These are phyloP conservation scores for Citrus reticulata DNA, from an alignment of 345 rosid genomes.

Conservation along the genomic window DNA sequence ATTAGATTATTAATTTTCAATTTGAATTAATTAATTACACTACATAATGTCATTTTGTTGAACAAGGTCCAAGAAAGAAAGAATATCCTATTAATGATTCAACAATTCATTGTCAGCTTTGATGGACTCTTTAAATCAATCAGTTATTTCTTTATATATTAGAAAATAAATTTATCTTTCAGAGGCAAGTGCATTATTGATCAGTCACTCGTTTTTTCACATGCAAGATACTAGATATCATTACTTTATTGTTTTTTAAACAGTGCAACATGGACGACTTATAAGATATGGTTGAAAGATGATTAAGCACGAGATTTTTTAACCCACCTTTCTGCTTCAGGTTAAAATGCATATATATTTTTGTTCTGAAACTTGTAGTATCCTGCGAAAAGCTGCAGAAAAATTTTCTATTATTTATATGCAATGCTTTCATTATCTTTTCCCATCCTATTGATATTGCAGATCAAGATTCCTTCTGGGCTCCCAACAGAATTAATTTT, in stretches of 20 bases:
- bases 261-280: background rate
- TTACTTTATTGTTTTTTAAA: background rate
- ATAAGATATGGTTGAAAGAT: background rate
- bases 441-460: constrained; percentile 23
- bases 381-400: background rate
- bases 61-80: background rate
- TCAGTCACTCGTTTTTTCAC: background rate
- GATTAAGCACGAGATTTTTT: background rate
- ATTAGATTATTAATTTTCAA: background rate
- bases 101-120: background rate
- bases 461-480: constrained; percentile 83
- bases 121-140: background rate
- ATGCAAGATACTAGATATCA: background rate
- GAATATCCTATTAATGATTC: background rate
- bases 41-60: background rate
- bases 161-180: too few relatives aligned
- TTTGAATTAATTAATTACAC: background rate
- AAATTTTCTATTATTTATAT: background rate
- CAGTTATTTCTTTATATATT: background rate
- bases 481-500: constrained; percentile 65
- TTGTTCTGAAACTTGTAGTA: background rate
- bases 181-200: background rate
- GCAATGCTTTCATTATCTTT: background rate
- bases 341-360: background rate
- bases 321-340: background rate